Evolutionary conservation across 495 filamentous ascomycete genomes (phyloP).

Genomic region (Penicillium paxilli): DNA sequence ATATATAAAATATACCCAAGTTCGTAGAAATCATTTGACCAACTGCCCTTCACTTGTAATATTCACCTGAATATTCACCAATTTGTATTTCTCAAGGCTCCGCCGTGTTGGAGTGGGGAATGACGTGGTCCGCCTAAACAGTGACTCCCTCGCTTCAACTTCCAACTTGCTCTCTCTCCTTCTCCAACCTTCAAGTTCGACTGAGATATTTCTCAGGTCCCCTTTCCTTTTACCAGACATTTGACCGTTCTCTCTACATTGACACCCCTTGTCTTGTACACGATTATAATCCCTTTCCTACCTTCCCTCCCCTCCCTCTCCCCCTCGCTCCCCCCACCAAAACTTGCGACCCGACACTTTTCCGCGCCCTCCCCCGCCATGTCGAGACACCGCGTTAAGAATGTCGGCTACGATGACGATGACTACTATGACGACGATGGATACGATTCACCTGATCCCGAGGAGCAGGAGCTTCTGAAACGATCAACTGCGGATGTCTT

Average conservation of each 20-base stretch:
- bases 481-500: conserved; percentile 40
- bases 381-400: conserved; percentile 51
- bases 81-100: neutral
- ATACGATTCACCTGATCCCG: conserved; percentile 44
- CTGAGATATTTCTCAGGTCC: neutral
- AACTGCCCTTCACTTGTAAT: too few relatives aligned
- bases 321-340: conserved; percentile 2
- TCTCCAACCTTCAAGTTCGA: neutral
- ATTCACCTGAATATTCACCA: neutral
- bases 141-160: conserved; percentile 5
- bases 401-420: conserved; percentile 46
- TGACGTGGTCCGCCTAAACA: conserved; percentile 32
- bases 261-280: neutral
- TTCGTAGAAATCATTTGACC: too few relatives aligned
- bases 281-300: neutral
- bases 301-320: conserved; percentile 1
- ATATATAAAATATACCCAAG: too few relatives aligned
- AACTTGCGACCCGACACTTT: neutral
- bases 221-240: neutral
- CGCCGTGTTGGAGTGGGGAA: conserved; percentile 20
- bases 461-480: conserved; percentile 43
- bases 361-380: conserved; percentile 25
- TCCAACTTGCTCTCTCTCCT: conserved; percentile 2
- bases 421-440: conserved; percentile 43
- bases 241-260: neutral